Conservation (phyloP, 768 basidiomycete genomes). For the Nidula microcarpa region DNA sequence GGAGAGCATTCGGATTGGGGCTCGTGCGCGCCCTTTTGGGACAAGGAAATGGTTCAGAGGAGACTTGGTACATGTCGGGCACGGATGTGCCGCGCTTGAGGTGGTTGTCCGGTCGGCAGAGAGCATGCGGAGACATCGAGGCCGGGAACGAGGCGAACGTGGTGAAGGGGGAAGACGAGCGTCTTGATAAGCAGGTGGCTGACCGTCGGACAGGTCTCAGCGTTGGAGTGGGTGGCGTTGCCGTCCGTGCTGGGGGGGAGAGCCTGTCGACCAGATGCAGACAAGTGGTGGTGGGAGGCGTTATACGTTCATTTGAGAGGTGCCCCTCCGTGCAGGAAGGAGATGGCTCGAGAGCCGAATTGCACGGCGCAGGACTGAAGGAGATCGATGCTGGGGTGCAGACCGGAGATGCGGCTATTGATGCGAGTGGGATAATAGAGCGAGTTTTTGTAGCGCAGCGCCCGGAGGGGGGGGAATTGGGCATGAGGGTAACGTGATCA, state of each 20-base stretch:
- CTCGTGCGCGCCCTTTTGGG: background rate
- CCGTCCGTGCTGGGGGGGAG: slow-evolving; percentile 50
- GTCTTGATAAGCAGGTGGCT: slow-evolving; percentile 25
- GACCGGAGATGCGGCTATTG: slow-evolving; percentile 59
- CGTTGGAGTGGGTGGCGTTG: slow-evolving; percentile 58
- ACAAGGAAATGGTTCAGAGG: background rate
- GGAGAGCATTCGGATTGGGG: background rate
- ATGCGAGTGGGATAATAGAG: slow-evolving; percentile 43
- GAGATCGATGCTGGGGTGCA: slow-evolving; percentile 42
- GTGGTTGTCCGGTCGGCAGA: slow-evolving; percentile 12
- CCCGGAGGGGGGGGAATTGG: background rate
- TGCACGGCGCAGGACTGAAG: slow-evolving; percentile 11
- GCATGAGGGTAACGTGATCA: background rate
- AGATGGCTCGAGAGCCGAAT: background rate
- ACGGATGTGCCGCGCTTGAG: slow-evolving; percentile 38
- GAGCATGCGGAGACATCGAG: slow-evolving; percentile 28
- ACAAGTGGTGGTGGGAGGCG: no score
- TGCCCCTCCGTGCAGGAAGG: background rate
- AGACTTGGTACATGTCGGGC: slow-evolving; percentile 17
- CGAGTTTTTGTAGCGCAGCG: slow-evolving; percentile 12
- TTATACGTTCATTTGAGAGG: no score
- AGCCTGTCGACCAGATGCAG: slow-evolving; percentile 8
- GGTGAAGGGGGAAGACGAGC: slow-evolving; percentile 26
- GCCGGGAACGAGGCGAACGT: slow-evolving; percentile 47
- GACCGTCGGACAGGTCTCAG: slow-evolving; percentile 35